A percentile compares a stretch with the other conserved stretches of the same genome.
Evolutionary conservation across 2,329 filamentous ascomycete genomes (phyloP).

Genomic region (Fusarium musae): DNA sequence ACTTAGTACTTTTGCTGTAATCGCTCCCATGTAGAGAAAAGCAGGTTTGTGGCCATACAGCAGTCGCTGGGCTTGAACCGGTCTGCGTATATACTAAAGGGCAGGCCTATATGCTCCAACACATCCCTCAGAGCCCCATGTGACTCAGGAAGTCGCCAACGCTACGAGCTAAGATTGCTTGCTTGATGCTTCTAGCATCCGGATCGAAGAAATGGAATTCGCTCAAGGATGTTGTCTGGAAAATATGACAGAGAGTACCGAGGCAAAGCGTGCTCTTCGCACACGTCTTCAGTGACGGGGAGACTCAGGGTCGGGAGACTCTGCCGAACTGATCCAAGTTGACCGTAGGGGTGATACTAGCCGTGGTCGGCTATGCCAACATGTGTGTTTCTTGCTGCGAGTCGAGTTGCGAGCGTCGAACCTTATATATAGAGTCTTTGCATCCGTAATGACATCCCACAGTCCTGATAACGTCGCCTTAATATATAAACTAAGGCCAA

Average conservation of each 20-base stretch:
- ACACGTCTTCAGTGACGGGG: background rate
- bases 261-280: background rate
- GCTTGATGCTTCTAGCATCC: background rate
- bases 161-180: rapidly evolving
- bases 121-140: background rate
- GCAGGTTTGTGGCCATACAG: background rate
- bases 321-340: background rate
- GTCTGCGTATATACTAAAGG: background rate
- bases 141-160: background rate
- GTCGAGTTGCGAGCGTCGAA: too few relatives aligned
- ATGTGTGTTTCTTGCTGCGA: background rate
- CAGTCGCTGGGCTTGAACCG: background rate
- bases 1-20: background rate
- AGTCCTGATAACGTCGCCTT: too few relatives aligned
- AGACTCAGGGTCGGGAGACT: background rate
- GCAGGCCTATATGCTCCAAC: background rate
- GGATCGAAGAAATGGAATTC: background rate
- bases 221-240: too few relatives aligned
- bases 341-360: background rate
- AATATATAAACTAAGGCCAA: too few relatives aligned
- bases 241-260: background rate
- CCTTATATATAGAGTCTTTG: too few relatives aligned
- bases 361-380: background rate
- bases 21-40: background rate
- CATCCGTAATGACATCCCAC: too few relatives aligned